Base-by-base conservation (phyloP, 495 filamentous ascomycete species). In the Achaetomiella virescens region DNA sequence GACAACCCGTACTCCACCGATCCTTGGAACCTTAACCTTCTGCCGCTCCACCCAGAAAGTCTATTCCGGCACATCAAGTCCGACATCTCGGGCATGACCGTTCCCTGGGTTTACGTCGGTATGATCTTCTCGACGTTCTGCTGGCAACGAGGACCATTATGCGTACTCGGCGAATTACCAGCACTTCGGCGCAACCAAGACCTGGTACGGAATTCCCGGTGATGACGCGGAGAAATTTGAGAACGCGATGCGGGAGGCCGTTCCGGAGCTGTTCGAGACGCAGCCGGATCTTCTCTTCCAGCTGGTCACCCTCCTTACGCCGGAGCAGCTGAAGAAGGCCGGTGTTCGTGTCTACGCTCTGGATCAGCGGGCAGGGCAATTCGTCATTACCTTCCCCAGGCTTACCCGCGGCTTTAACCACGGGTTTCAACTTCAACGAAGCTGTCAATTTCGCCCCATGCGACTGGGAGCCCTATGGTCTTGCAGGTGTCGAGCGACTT, bases 51-150 rank as follows among this genome's bases (percentile, higher is more conserved):
- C 65, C 82, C 87, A 0, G 91, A 97, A 40, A 97, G 92, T 6
- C 78, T 99, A 9, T 97, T 97, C 72, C 81, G 91, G 48, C 88
- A 99, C 67, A 97, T 97, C 77, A 97, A 97, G 66, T 87, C 91
- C 0, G 93, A 99, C 70, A 91, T 99, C 54, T 97, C 93, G n/a
- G 93, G 93, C 33, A 99, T 99, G 93, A 99, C 93, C 1, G 92
- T 99, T 6, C 93, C 93, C 15, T 99, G 93, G 93, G 83, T 97
- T 6, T 99, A 99, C 67, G 95, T 99, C n/a, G 93, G 93, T 56
- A 99, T 99, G 93, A 95, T 91, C 63, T 99, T 99, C 70, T 97
- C 93, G 3, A 97, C 92, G 3, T 99, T 99, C 67, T 99, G 93
- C 70, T 99, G 93, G 93, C 93, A 95, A 95, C 58, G 93, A 99